These are phyloP conservation scores for Parascedosporium putredinis DNA, from an alignment of 2,329 filamentous ascomycete species.

Conservation along the genomic window DNA sequence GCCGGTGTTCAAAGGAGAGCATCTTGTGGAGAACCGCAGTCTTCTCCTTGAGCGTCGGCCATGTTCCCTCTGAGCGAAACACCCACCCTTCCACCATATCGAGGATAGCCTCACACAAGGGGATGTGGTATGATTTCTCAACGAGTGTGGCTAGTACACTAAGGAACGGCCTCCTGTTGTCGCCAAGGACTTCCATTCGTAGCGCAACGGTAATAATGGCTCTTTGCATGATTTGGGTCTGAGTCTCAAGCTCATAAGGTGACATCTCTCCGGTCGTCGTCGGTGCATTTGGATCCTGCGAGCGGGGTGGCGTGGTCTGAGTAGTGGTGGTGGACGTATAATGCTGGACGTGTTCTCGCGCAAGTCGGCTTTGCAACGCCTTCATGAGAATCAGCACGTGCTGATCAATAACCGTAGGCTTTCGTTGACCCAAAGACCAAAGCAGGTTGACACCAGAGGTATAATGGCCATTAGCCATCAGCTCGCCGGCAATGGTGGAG, in stretches of 20 bases:
- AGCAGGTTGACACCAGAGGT: slow-evolving; percentile 85
- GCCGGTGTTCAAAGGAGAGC: slow-evolving; percentile 82
- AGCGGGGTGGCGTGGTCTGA: slow-evolving; percentile 31
- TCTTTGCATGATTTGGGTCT: slow-evolving; percentile 85
- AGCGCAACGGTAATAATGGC: slow-evolving; percentile 86
- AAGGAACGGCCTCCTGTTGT: slow-evolving; percentile 84
- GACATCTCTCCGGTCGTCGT: slow-evolving; percentile 42
- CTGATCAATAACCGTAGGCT: slow-evolving; percentile 77
- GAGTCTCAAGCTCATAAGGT: slow-evolving; percentile 74
- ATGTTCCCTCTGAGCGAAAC: slow-evolving; percentile 87
- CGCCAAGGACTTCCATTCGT: slow-evolving; percentile 84
- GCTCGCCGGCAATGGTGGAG: slow-evolving; percentile 78
- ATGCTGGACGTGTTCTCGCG: slow-evolving; percentile 81
- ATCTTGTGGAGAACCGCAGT: slow-evolving; percentile 99
- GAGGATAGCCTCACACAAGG: slow-evolving; percentile 84
- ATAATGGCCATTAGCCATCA: slow-evolving; percentile 70
- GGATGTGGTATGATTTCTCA: slow-evolving; percentile 82
- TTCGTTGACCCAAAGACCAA: slow-evolving; percentile 81
- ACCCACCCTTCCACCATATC: slow-evolving; percentile 94
- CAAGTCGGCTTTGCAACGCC: slow-evolving; percentile 81
- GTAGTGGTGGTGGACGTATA: slow-evolving; percentile 50
- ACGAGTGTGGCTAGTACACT: slow-evolving; percentile 91
- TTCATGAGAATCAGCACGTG: slow-evolving; percentile 88
- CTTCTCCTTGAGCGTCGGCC: slow-evolving; percentile 97
- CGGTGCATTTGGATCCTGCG: slow-evolving; percentile 41